Evolutionary conservation across 78 protist genomes (phyloP).

Genomic region (Planoprotostelium fungivorum): DNA sequence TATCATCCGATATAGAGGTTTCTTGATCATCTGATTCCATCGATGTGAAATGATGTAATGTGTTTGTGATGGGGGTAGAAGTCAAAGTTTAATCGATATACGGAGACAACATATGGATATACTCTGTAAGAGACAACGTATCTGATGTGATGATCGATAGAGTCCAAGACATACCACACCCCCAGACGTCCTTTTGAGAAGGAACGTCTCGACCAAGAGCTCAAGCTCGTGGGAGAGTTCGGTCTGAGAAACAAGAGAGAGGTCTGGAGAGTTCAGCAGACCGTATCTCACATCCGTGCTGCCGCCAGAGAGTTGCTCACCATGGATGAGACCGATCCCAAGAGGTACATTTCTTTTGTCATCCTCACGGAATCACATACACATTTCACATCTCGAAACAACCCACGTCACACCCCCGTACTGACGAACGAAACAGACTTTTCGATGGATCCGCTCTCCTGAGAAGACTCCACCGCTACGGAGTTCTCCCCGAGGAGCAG

Average conservation of each 20-base stretch:
- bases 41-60: background rate
- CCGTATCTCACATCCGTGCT: constrained; percentile 96
- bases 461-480: constrained; percentile 90
- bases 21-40: background rate
- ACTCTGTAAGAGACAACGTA: background rate
- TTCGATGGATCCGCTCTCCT: constrained; percentile 98
- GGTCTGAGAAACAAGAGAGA: constrained; percentile 99
- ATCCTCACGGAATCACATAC: too few species aligned
- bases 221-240: constrained; percentile 94
- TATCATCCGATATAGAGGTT: too few species aligned
- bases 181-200: constrained; percentile 99
- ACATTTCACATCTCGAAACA: too few species aligned
- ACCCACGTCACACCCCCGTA: too few species aligned
- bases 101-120: background rate
- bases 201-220: constrained; percentile 98
- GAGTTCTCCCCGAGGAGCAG: constrained; percentile 92
- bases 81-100: background rate
- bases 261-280: constrained; percentile 94
- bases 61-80: background rate
- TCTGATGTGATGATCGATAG: constrained; percentile 13
- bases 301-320: constrained; percentile 97
- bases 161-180: constrained; percentile 75
- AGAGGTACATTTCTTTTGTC: constrained; percentile 9
- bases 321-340: constrained; percentile 83
- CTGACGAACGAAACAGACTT: background rate